These are phyloP conservation scores for Paraconiothyrium brasiliense DNA, from an alignment of 2,329 filamentous ascomycete genomes.

Conservation along the genomic window DNA sequence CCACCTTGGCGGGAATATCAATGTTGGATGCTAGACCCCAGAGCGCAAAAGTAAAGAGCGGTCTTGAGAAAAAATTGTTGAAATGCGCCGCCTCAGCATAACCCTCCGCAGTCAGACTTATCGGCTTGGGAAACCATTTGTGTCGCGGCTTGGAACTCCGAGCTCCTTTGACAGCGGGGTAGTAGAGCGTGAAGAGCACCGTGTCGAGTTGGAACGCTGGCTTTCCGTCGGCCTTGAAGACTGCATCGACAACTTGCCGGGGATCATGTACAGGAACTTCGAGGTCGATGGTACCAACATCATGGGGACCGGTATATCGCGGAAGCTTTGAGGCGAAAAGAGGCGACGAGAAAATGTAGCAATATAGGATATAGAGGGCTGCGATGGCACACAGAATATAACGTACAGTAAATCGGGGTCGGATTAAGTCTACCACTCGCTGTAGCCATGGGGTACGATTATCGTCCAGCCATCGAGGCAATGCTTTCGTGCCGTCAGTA, in stretches of 20 bases:
- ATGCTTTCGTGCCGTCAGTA: not conserved
- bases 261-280: not conserved
- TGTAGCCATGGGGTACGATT: not conserved
- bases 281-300: not conserved
- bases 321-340: not conserved
- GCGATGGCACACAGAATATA: not conserved
- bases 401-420: not conserved
- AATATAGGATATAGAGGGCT: not conserved
- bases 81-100: not conserved
- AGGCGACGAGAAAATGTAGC: not conserved
- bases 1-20: not conserved
- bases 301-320: not conserved
- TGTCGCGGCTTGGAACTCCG: not conserved
- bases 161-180: not conserved
- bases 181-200: not conserved
- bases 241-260: not conserved
- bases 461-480: not conserved
- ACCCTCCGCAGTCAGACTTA: not conserved
- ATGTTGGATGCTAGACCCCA: not conserved
- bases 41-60: not conserved
- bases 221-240: not conserved
- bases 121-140: conserved; percentile 1
- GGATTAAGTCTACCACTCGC: not conserved
- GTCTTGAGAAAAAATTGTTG: not conserved
- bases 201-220: not conserved